Conservation (phyloP, 2,329 filamentous ascomycete species). For the Xylaria digitata region DNA sequence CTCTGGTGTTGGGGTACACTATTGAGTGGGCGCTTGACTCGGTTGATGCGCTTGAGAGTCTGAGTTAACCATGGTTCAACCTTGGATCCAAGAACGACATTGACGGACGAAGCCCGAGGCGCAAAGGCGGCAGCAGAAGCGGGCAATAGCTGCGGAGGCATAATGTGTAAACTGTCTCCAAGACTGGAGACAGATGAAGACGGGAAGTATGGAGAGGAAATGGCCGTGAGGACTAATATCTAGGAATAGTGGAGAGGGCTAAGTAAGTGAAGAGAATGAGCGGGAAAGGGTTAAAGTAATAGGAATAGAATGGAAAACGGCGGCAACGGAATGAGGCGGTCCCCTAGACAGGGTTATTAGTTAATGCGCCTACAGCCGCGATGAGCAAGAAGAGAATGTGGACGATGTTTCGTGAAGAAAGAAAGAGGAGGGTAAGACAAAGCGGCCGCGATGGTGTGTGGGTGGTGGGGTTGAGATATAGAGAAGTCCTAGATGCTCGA, state of each 20-base stretch:
- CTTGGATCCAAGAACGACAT: slow-evolving; percentile 91
- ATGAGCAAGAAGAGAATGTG: slow-evolving; percentile 67
- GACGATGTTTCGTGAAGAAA: slow-evolving; percentile 68
- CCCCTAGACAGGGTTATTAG: slow-evolving; percentile 66
- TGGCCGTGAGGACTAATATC: slow-evolving; percentile 49
- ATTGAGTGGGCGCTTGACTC: slow-evolving; percentile 96
- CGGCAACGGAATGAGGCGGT: slow-evolving; percentile 64
- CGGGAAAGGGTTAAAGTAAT: slow-evolving; percentile 52
- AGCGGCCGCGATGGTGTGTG: slow-evolving; percentile 53
- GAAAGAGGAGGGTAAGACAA: slow-evolving; percentile 60
- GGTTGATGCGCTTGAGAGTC: slow-evolving; percentile 95
- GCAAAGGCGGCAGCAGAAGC: slow-evolving; percentile 97
- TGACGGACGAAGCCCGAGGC: slow-evolving; percentile 87
- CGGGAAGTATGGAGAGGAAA: slow-evolving; percentile 36
- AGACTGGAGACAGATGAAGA: slow-evolving; percentile 25
- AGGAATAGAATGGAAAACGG: slow-evolving; percentile 57
- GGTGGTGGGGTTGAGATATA: slow-evolving; percentile 64
- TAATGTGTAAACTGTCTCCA: slow-evolving; percentile 57
- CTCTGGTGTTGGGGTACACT: slow-evolving; percentile 94
- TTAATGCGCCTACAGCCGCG: slow-evolving; percentile 71
- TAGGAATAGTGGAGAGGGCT: slow-evolving; percentile 47
- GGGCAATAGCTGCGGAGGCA: slow-evolving; percentile 93
- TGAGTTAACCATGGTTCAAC: slow-evolving; percentile 97
- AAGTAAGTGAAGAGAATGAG: slow-evolving; percentile 37
- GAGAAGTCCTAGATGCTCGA: slow-evolving; percentile 37